These are phyloP conservation scores for Apiotrichum montevideense DNA, from an alignment of 1,284 basidiomycete species.

Conservation along the genomic window DNA sequence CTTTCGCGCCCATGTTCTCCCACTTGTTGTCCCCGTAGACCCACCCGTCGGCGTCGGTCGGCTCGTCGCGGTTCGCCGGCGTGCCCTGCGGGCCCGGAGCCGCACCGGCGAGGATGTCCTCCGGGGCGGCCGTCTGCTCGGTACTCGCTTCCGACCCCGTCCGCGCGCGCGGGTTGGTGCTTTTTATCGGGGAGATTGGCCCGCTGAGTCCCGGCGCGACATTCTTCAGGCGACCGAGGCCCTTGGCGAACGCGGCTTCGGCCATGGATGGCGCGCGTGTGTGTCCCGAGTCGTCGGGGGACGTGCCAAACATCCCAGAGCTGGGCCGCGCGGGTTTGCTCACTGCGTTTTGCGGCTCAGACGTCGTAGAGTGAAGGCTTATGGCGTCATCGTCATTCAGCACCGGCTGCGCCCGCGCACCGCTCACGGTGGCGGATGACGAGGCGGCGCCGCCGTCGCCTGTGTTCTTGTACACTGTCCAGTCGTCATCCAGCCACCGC, in stretches of 20 bases:
- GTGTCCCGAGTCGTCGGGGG: slow-evolving; percentile 2
- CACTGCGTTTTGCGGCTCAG: neutral
- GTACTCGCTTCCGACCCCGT: slow-evolving; percentile 12
- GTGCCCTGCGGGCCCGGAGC: neutral
- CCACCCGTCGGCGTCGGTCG: slow-evolving; percentile 85
- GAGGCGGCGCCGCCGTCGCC: neutral
- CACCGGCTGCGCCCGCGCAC: neutral
- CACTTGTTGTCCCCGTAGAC: slow-evolving; percentile 94
- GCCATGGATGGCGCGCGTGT: slow-evolving; percentile 37
- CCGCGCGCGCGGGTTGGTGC: slow-evolving; percentile 1
- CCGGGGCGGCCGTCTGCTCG: neutral
- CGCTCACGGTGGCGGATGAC: neutral
- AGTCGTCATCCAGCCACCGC: slow-evolving; percentile 82
- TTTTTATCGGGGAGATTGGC: slow-evolving; percentile 23
- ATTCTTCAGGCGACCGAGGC: slow-evolving; percentile 44
- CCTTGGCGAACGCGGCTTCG: slow-evolving; percentile 47
- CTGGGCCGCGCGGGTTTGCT: slow-evolving; percentile 9
- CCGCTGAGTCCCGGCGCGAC: slow-evolving; percentile 17
- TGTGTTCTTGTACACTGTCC: slow-evolving; percentile 54
- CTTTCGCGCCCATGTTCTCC: slow-evolving; percentile 69
- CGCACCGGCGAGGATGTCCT: neutral
- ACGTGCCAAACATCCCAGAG: slow-evolving; percentile 17
- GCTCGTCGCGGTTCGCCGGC: slow-evolving; percentile 32
- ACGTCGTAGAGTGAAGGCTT: neutral
- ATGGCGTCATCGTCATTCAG: slow-evolving; percentile 1